These are phyloP conservation scores for Dothideomycetes sp. DNA, from an alignment of 2,329 filamentous ascomycete species.

Conservation along the genomic window DNA sequence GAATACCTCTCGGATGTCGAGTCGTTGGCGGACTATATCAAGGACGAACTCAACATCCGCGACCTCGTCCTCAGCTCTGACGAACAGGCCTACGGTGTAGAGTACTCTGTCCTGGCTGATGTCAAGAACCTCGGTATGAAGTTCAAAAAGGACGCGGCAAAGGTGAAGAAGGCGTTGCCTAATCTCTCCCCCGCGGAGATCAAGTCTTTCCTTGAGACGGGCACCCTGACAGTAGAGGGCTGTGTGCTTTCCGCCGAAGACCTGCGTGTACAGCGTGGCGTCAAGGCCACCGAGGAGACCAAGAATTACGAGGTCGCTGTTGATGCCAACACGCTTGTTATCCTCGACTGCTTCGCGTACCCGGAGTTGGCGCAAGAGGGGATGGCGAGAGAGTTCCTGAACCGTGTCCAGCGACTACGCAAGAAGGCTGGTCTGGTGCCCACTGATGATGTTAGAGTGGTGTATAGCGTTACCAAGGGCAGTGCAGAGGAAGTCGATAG, in stretches of 20 bases:
- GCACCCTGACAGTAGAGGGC: slow-evolving; percentile 71
- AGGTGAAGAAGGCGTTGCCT: slow-evolving; percentile 84
- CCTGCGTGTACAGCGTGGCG: slow-evolving; percentile 66
- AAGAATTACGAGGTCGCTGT: slow-evolving; percentile 77
- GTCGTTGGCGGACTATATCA: slow-evolving; percentile 78
- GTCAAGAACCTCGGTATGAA: slow-evolving; percentile 95
- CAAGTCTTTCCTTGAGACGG: slow-evolving; percentile 61
- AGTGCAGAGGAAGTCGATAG: slow-evolving; percentile 19
- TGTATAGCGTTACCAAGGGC: slow-evolving; percentile 63
- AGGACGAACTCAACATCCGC: slow-evolving; percentile 82
- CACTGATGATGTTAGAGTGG: slow-evolving; percentile 93
- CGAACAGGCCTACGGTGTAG: slow-evolving; percentile 82
- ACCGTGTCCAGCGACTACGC: slow-evolving; percentile 80
- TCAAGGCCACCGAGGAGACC: slow-evolving; percentile 61
- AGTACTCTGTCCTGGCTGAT: slow-evolving; percentile 81
- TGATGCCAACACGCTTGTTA: slow-evolving; percentile 79
- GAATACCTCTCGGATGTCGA: slow-evolving; percentile 79
- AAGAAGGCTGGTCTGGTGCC: slow-evolving; percentile 88
- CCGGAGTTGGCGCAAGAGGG: slow-evolving; percentile 82
- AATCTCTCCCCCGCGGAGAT: slow-evolving; percentile 69
- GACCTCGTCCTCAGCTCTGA: slow-evolving; percentile 76
- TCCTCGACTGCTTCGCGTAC: slow-evolving; percentile 74
- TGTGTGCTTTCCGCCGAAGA: slow-evolving; percentile 76
- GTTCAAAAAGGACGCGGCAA: slow-evolving; percentile 85
- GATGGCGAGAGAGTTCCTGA: slow-evolving; percentile 81